Conservation (phyloP, 1,139 yeast genomes). For the Yamadazyma triangularis region DNA sequence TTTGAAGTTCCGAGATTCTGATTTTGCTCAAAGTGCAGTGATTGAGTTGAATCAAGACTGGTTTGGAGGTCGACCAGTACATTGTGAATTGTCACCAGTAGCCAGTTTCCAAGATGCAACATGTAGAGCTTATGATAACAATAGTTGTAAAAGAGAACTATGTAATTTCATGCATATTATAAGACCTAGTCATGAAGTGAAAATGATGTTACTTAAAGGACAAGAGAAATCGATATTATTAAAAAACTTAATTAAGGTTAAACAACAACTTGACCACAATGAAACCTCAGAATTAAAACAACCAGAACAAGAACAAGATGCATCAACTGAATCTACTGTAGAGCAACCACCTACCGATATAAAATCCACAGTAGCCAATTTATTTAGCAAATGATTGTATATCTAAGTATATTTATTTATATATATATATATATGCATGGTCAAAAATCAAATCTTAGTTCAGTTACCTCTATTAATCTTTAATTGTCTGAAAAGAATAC, state of each 20-base stretch:
- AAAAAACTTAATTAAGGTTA: conserved; percentile 4
- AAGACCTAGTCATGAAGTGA: conserved; percentile 46
- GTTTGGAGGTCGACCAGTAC: conserved; percentile 78
- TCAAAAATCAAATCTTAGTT: background rate
- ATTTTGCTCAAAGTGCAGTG: conserved; percentile 59
- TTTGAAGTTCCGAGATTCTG: conserved; percentile 51
- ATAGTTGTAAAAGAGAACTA: conserved; percentile 64
- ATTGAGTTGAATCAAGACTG: conserved; percentile 69
- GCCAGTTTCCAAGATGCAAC: conserved; percentile 66
- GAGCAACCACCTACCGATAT: conserved; percentile 5
- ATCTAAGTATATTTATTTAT: background rate
- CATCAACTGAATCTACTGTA: background rate
- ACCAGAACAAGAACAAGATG: background rate
- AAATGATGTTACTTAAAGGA: conserved; percentile 31
- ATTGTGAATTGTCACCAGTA: conserved; percentile 79
- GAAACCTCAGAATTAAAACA: conserved; percentile 1
- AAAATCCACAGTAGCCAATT: conserved; percentile 11
- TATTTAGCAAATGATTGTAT: conserved; percentile 7
- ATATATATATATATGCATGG: background rate
- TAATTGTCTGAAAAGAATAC: conserved; percentile 39
- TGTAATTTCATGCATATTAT: conserved; percentile 87
- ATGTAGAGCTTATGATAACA: conserved; percentile 65
- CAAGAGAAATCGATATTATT: conserved; percentile 29
- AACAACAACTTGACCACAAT: background rate
- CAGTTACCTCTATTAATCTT: conserved; percentile 2